A percentile compares a stretch with the other conserved stretches of the same genome.
phyloP scores from a whole-genome alignment of 257 asterid genomes.

The Ligustrum vulgare region DNA sequence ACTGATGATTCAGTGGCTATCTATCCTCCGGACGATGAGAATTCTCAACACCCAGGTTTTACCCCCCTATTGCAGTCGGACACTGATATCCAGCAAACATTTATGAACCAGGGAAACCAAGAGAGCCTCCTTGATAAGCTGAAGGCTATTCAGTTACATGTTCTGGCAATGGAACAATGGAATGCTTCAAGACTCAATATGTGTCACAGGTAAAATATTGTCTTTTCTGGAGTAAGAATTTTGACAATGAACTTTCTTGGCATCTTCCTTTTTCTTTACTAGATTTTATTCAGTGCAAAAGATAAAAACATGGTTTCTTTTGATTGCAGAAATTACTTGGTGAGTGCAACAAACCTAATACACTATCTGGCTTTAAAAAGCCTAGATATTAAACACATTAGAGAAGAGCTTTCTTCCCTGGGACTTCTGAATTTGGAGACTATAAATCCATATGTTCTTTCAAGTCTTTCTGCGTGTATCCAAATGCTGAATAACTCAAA shows the following conservation, averaged over 20 bases:
- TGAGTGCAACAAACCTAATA: conserved; percentile 55
- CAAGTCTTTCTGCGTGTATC: conserved; percentile 63
- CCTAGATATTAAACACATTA: conserved; percentile 52
- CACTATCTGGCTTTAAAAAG: conserved; percentile 63
- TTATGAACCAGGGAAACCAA: conserved; percentile 33
- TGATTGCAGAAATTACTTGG: conserved; percentile 52
- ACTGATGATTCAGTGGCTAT: conserved; percentile 39
- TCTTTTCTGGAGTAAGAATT: conserved; percentile 16
- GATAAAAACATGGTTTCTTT: background rate
- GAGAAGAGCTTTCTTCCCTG: conserved; percentile 54
- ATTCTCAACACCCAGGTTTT: conserved; percentile 27
- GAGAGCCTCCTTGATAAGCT: conserved; percentile 59
- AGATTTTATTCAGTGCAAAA: background rate
- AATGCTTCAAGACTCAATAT: conserved; percentile 54
- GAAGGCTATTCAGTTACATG: conserved; percentile 66
- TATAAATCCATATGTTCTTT: conserved; percentile 53
- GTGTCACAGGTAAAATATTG: conserved; percentile 48
- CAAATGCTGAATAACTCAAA: conserved; percentile 44
- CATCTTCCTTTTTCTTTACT: conserved; percentile 2
- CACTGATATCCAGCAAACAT: conserved; percentile 28
- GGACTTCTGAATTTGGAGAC: conserved; percentile 59
- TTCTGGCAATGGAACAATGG: conserved; percentile 85
- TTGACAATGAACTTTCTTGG: conserved; percentile 7
- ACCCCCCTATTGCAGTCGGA: conserved; percentile 35
- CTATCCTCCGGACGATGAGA: conserved; percentile 27